Conservation (phyloP, 345 rosid genomes). For the Geranium rotundifolium region DNA sequence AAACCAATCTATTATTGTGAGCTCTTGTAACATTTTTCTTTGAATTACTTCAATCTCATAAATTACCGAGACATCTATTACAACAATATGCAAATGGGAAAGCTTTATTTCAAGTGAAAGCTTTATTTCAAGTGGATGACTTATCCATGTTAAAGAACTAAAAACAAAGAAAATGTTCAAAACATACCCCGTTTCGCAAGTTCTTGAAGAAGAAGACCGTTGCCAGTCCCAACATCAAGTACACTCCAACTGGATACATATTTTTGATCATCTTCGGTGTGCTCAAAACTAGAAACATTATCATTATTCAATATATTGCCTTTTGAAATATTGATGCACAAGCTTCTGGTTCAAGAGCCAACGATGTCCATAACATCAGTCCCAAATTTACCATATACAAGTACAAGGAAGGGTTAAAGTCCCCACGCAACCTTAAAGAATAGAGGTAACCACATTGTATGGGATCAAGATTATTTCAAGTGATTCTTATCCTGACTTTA, state of each 20-base stretch:
- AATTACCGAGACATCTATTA: background rate
- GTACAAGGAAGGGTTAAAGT: background rate
- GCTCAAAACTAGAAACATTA: constrained; percentile 30
- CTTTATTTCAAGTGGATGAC: too few species aligned
- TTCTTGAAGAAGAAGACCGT: constrained; percentile 92
- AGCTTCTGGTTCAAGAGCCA: constrained; percentile 74
- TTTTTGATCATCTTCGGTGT: constrained; percentile 40
- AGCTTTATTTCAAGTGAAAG: background rate
- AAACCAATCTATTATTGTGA: too few species aligned
- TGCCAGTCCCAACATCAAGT: constrained; percentile 95
- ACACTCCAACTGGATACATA: constrained; percentile 75
- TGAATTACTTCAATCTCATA: background rate
- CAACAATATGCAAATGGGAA: background rate
- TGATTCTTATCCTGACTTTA: too few species aligned
- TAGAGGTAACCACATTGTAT: too few species aligned
- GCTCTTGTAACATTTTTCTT: background rate
- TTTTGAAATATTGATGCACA: constrained; percentile 55
- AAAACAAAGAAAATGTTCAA: background rate
- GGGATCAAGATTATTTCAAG: too few species aligned
- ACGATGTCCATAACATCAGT: constrained; percentile 84
- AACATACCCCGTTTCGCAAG: constrained; percentile 86
- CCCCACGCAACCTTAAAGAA: background rate
- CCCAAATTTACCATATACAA: constrained; percentile 57
- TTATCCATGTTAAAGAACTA: too few species aligned
- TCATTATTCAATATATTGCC: constrained; percentile 31